phyloP scores from a whole-genome alignment of 2,329 filamentous ascomycete genomes.

The Colletotrichum falcatum region DNA sequence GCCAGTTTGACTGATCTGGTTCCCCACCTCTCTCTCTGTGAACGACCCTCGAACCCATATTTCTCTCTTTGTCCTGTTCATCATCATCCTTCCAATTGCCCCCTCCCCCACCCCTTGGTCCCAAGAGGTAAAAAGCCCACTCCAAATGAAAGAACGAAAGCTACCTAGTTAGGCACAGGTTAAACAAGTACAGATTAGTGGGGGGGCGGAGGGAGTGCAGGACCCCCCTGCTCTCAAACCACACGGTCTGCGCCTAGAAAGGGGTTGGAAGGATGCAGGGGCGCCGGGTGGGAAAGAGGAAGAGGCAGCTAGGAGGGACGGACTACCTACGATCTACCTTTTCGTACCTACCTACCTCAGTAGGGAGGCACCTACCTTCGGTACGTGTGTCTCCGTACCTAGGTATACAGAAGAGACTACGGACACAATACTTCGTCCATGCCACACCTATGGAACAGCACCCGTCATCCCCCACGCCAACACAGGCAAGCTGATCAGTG shows the following conservation, averaged over 20 bases:
- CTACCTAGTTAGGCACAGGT: too few relatives aligned
- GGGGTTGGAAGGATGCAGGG: slow-evolving; percentile 17
- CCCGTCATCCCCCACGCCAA: slow-evolving; percentile 1
- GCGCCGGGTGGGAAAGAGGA: slow-evolving; percentile 2
- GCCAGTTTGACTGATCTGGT: background rate
- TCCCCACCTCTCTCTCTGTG: background rate
- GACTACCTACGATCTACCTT: too few relatives aligned
- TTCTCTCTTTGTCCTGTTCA: background rate
- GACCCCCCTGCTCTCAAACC: slow-evolving; percentile 20
- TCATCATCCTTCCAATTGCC: background rate
- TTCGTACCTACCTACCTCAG: too few relatives aligned
- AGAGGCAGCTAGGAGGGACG: background rate
- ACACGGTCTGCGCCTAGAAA: slow-evolving; percentile 28
- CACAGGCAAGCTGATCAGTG: background rate
- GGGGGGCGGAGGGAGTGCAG: too few relatives aligned
- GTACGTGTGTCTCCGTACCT: too few relatives aligned
- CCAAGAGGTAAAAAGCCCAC: background rate
- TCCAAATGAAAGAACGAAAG: slow-evolving; percentile 3
- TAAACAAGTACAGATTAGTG: too few relatives aligned
- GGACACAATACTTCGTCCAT: too few relatives aligned
- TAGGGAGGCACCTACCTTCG: too few relatives aligned
- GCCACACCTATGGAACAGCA: background rate
- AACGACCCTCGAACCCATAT: background rate
- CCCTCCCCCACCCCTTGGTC: background rate
- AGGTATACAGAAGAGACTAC: too few relatives aligned